A percentile compares a stretch with the other conserved stretches of the same genome.
These are phyloP conservation scores for Coniferiporia weirii DNA, from an alignment of 1,284 basidiomycete genomes.

Conservation along the genomic window DNA sequence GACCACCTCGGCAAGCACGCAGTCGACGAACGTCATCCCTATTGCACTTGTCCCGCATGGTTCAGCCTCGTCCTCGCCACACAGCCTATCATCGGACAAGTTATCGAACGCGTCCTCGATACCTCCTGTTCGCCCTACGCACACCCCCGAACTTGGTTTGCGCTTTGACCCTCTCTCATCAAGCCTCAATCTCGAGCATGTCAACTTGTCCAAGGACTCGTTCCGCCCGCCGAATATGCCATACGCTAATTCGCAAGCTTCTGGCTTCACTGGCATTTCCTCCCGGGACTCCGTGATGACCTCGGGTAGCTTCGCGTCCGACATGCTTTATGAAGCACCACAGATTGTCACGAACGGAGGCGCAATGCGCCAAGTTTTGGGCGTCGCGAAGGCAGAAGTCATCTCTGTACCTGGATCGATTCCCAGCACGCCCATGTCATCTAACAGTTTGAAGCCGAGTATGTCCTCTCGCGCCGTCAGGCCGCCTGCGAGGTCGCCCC, in stretches of 20 bases:
- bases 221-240: constrained; percentile 33
- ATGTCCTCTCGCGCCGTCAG: constrained; percentile 34
- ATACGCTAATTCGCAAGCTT: constrained; percentile 49
- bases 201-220: constrained; percentile 53
- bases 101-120: constrained; percentile 25
- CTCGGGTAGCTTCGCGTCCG: constrained; percentile 67
- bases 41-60: constrained; percentile 72
- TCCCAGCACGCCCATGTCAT: constrained; percentile 30
- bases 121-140: constrained; percentile 52
- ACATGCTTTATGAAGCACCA: constrained; percentile 73
- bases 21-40: constrained; percentile 77
- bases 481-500: constrained; percentile 49
- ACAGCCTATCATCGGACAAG: constrained; percentile 59
- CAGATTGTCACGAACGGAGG: constrained; percentile 68
- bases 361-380: constrained; percentile 32
- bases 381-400: constrained; percentile 72
- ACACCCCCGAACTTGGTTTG: constrained; percentile 47
- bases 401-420: constrained; percentile 51
- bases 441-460: constrained; percentile 31
- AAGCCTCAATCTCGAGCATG: constrained; percentile 54
- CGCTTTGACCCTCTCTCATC: constrained; percentile 19
- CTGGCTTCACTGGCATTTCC: constrained; percentile 46
- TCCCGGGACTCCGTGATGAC: constrained; percentile 69
- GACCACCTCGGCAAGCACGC: constrained; percentile 62
- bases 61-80: constrained; percentile 58